A percentile compares a stretch with the other conserved stretches of the same genome.
Evolutionary conservation across 345 rosid genomes (phyloP).

Genomic region (Hibiscus mutabilis): DNA sequence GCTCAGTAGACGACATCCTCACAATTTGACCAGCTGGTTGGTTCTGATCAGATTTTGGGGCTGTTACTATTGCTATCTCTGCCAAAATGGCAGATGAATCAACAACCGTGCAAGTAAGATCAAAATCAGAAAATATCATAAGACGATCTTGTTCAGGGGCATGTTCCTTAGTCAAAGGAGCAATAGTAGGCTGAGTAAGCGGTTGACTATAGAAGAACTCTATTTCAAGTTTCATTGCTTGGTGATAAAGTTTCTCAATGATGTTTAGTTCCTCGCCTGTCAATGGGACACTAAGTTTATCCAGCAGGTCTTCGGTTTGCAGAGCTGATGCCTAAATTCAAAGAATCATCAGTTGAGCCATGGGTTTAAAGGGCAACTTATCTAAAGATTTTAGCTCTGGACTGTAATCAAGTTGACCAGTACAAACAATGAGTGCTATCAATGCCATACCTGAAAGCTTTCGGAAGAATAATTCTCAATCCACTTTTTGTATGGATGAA

Average conservation of each 20-base stretch:
- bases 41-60: constrained; percentile 66
- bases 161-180: constrained; percentile 59
- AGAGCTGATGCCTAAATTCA: constrained; percentile 67
- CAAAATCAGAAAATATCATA: constrained; percentile 87
- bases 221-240: constrained; percentile 96
- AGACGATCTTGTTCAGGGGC: constrained; percentile 45
- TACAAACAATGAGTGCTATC: constrained; percentile 11
- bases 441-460: constrained; percentile 55
- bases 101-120: constrained; percentile 85
- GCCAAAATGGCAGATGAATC: constrained; percentile 98
- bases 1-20: constrained; percentile 76
- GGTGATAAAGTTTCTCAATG: constrained; percentile 87
- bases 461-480: constrained; percentile 69
- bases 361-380: constrained; percentile 21
- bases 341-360: constrained; percentile 33
- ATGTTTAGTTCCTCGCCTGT: constrained; percentile 92
- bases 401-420: constrained; percentile 12
- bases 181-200: constrained; percentile 59
- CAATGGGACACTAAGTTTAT: constrained; percentile 84
- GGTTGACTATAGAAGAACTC: constrained; percentile 85
- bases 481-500: constrained; percentile 87
- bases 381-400: constrained; percentile 17
- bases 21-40: constrained; percentile 41
- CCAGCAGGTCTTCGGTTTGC: constrained; percentile 93
- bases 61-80: constrained; percentile 85